A percentile compares a stretch with the other conserved stretches of the same genome.
phyloP scores from a whole-genome alignment of 2,329 filamentous ascomycete genomes.

The Cladosporium sp. region DNA sequence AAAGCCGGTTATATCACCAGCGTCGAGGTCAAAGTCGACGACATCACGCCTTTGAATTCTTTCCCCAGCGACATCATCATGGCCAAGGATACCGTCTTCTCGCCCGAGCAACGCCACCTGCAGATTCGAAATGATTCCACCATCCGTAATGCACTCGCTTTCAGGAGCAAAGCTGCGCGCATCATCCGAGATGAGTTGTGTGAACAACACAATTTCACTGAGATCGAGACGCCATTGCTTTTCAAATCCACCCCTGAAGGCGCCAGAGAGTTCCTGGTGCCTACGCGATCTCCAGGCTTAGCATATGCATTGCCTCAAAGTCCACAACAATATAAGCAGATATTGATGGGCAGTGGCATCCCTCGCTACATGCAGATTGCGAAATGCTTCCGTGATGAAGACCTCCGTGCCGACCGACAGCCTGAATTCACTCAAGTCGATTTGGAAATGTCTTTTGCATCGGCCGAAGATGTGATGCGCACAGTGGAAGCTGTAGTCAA shows the following conservation, averaged over 20 bases:
- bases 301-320: constrained; percentile 94
- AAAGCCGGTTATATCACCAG: constrained; percentile 24
- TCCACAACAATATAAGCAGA: constrained; percentile 97
- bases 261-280: constrained; percentile 89
- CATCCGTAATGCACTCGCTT: constrained; percentile 63
- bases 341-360: constrained; percentile 88
- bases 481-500: constrained; percentile 52
- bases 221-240: constrained; percentile 87
- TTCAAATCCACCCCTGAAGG: constrained; percentile 98
- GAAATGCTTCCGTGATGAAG: constrained; percentile 91
- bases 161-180: constrained; percentile 60
- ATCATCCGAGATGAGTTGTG: constrained; percentile 54
- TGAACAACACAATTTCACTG: constrained; percentile 56
- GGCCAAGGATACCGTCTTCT: constrained; percentile 68
- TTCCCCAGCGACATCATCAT: constrained; percentile 75
- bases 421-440: constrained; percentile 97
- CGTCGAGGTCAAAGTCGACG: constrained; percentile 59
- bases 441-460: constrained; percentile 86
- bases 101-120: constrained; percentile 71
- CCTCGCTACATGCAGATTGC: constrained; percentile 86
- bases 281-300: constrained; percentile 68
- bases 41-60: constrained; percentile 64
- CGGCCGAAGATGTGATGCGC: constrained; percentile 65
- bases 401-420: constrained; percentile 84
- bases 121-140: constrained; percentile 72